Percentiles rank a stretch among this genome's conserved stretches.
These are phyloP conservation scores for Leucaena leucocephala DNA, from an alignment of 306 rosid genomes.

Conservation along the genomic window DNA sequence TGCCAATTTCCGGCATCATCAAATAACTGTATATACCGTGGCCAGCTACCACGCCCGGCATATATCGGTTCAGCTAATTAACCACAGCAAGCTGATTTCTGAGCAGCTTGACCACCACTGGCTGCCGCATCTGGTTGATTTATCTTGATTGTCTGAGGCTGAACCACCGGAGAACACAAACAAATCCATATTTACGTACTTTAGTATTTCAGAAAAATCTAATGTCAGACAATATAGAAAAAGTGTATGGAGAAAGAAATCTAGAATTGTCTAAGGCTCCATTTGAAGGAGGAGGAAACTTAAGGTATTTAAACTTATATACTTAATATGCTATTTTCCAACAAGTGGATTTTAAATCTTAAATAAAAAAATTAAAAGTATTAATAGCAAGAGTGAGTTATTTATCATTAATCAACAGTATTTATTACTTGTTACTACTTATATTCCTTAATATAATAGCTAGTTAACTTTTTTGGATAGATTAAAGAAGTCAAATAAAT, in stretches of 20 bases:
- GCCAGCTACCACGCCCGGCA: background rate
- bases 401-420: background rate
- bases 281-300: background rate
- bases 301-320: background rate
- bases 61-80: constrained; percentile 35
- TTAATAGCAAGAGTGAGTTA: background rate
- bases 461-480: no score
- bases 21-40: background rate
- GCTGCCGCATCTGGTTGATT: constrained; percentile 57
- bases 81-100: constrained; percentile 75
- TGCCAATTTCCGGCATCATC: constrained; percentile 39
- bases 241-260: background rate
- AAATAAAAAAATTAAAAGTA: background rate
- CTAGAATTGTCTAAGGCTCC: background rate
- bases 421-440: background rate
- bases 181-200: background rate
- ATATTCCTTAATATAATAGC: no score
- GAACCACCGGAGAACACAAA: constrained; percentile 36
- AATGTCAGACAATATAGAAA: background rate
- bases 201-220: background rate
- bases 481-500: no score
- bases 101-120: constrained; percentile 57
- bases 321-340: background rate
- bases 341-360: background rate
- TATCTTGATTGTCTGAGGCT: constrained; percentile 76